These are phyloP conservation scores for Tubosaeta sp. DNA, from an alignment of 768 basidiomycete species.

Conservation along the genomic window DNA sequence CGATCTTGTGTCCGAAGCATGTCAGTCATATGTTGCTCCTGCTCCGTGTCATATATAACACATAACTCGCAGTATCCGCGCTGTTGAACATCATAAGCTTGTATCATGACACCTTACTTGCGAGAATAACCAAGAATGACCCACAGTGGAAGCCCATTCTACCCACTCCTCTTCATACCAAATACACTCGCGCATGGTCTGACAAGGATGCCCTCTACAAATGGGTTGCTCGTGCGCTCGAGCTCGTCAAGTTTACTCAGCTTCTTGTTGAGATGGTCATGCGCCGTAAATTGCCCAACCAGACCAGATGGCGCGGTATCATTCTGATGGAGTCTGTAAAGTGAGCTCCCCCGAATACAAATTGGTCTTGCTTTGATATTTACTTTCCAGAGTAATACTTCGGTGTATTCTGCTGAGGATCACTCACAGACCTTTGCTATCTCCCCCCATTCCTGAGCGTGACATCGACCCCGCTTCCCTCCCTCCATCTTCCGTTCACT, in stretches of 20 bases:
- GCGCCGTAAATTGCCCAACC: conserved; percentile 61
- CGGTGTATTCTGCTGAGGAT: conserved; percentile 69
- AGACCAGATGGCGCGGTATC: conserved; percentile 71
- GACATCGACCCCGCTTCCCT: conserved; percentile 77
- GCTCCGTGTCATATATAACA: conserved; percentile 14
- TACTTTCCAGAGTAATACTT: conserved; percentile 57
- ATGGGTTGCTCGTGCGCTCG: conserved; percentile 71
- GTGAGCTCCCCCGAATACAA: conserved; percentile 40
- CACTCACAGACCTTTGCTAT: conserved; percentile 72
- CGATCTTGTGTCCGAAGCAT: conserved; percentile 89
- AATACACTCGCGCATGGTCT: conserved; percentile 87
- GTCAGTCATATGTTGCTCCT: conserved; percentile 50
- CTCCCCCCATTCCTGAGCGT: conserved; percentile 80
- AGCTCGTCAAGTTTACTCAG: conserved; percentile 75
- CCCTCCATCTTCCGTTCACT: conserved; percentile 47
- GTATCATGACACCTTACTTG: conserved; percentile 93
- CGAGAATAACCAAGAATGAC: conserved; percentile 56
- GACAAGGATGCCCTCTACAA: conserved; percentile 68
- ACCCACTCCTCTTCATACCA: conserved; percentile 72
- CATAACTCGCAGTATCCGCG: conserved; percentile 67
- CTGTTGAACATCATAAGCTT: conserved; percentile 81
- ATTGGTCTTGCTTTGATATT: conserved; percentile 3
- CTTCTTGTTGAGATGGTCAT: conserved; percentile 89
- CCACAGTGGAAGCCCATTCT: conserved; percentile 73
- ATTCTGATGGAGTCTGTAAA: conserved; percentile 79